Evolutionary conservation across 331 rosid genomes (phyloP).

Genomic region (Pyrus hybrid): DNA sequence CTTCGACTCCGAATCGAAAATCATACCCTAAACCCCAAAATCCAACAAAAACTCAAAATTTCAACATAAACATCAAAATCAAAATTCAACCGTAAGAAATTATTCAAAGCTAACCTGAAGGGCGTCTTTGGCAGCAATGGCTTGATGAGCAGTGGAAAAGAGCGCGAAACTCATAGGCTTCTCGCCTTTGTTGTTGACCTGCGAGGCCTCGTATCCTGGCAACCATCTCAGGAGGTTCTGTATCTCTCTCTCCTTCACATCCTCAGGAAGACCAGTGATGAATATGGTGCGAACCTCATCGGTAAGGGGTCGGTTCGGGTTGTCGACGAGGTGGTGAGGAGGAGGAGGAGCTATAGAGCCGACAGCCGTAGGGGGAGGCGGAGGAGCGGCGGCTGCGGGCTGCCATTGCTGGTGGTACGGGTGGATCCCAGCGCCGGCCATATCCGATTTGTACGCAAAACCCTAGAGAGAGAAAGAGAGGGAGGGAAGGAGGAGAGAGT

Average conservation of each 20-base stretch:
- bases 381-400: constrained; percentile 51
- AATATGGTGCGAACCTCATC: constrained; percentile 97
- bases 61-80: background rate
- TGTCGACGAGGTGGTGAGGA: constrained; percentile 42
- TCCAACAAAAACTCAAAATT: background rate
- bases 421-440: constrained; percentile 96
- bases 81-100: background rate
- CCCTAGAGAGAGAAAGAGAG: background rate
- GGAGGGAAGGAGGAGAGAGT: background rate
- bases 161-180: constrained; percentile 99
- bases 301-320: constrained; percentile 36
- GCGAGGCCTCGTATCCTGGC: constrained; percentile 98
- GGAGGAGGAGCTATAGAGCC: constrained; percentile 16
- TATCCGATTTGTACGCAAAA: background rate
- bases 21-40: constrained; percentile 49
- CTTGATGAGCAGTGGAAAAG: constrained; percentile 60
- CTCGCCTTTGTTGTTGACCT: constrained; percentile 83
- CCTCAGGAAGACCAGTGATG: constrained; percentile 91
- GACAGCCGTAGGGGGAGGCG: constrained; percentile 41
- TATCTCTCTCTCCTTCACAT: constrained; percentile 86
- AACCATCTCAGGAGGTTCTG: constrained; percentile 85
- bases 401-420: constrained; percentile 98
- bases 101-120: constrained; percentile 48
- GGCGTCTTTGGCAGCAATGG: constrained; percentile 77
- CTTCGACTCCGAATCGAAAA: constrained; percentile 78